A percentile compares a stretch with the other conserved stretches of the same genome.
phyloP scores from a whole-genome alignment of 129 eudicot genomes.

The Flaveria trinervia region DNA sequence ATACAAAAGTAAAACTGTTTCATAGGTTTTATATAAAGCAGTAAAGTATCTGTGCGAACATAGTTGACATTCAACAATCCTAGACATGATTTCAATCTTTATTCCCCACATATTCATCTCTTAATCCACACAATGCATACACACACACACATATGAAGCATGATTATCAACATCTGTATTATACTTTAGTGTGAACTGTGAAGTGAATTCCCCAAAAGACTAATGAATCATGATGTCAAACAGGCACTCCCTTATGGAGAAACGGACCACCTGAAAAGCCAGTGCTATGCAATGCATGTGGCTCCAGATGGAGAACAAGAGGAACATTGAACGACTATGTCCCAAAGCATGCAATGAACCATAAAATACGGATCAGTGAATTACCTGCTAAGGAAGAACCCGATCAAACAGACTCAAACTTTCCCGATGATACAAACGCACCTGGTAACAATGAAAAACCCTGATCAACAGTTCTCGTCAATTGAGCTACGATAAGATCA shows the following conservation, averaged over 20 bases:
- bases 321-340: slow-evolving; percentile 32
- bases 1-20: not conserved
- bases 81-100: not conserved
- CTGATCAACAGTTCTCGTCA: not conserved
- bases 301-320: slow-evolving; percentile 39
- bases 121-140: not conserved
- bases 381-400: slow-evolving; percentile 14
- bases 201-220: slow-evolving; percentile 2
- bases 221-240: slow-evolving; percentile 22
- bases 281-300: slow-evolving; percentile 51
- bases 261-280: slow-evolving; percentile 38
- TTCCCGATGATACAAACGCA: not conserved
- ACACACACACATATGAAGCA: slow-evolving; percentile 6
- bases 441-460: slow-evolving; percentile 24
- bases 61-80: not conserved
- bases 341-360: slow-evolving; percentile 34
- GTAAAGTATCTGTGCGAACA: not conserved
- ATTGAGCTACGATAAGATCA: not conserved
- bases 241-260: slow-evolving; percentile 50
- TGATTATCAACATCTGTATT: not conserved
- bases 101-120: slow-evolving; percentile 1
- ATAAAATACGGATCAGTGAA: not conserved
- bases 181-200: not conserved
- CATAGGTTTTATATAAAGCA: not conserved
- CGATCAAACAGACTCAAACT: slow-evolving; percentile 12